Evolutionary conservation across 306 rosid species (phyloP).

Genomic region (Prosopis cineraria): DNA sequence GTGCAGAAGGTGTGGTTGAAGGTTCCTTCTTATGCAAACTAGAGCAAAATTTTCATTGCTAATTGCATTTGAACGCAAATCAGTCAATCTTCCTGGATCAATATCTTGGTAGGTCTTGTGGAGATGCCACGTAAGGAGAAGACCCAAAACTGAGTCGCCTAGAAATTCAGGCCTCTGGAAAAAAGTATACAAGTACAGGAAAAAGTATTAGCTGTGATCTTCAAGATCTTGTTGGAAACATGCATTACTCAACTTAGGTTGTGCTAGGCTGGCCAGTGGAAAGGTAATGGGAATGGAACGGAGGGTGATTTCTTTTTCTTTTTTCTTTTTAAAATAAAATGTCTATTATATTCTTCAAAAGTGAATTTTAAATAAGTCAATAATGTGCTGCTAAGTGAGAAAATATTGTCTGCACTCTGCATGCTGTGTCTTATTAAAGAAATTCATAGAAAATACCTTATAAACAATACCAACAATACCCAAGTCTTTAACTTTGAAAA

Average conservation of each 20-base stretch:
- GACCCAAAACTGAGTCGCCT: constrained; percentile 72
- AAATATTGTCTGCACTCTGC: not conserved
- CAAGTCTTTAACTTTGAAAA: not conserved
- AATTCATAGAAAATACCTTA: not conserved
- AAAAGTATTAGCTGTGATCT: not conserved
- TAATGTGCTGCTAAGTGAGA: not conserved
- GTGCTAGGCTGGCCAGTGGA: too few relatives aligned
- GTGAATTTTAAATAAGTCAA: too few relatives aligned
- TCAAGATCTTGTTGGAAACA: constrained; percentile 11
- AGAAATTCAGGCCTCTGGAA: constrained; percentile 75
- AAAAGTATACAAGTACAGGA: not conserved
- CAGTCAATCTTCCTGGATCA: constrained; percentile 70
- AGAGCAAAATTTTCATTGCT: constrained; percentile 74
- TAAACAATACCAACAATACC: not conserved
- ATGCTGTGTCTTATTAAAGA: not conserved
- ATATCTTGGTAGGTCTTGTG: constrained; percentile 52
- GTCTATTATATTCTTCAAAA: not conserved
- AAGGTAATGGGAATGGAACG: not conserved
- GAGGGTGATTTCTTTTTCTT: not conserved
- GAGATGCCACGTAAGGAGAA: constrained; percentile 63
- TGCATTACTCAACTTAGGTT: not conserved
- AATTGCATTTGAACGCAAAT: constrained; percentile 66
- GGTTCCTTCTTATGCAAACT: constrained; percentile 57
- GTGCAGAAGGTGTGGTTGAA: constrained; percentile 70
- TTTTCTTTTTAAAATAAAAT: not conserved